Evolutionary conservation across 2,329 filamentous ascomycete genomes (phyloP).

Genomic region (Zymoseptoria tritici): DNA sequence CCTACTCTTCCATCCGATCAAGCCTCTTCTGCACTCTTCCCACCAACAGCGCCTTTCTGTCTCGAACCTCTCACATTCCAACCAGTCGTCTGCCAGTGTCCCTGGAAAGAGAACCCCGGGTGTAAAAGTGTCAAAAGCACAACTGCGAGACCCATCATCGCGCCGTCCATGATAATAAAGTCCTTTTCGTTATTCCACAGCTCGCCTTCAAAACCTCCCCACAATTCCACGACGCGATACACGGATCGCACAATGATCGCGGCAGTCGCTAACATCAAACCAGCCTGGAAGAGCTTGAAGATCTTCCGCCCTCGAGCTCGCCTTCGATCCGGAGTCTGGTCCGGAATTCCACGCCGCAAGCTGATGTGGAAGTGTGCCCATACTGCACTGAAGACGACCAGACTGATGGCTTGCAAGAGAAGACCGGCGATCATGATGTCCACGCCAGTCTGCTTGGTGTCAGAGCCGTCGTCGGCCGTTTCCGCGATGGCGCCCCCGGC

Average conservation of each 20-base stretch:
- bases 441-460: constrained; percentile 40
- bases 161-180: constrained; percentile 48
- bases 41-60: neutral
- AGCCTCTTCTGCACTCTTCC: neutral
- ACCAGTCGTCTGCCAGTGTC: constrained; percentile 20
- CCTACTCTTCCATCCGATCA: neutral
- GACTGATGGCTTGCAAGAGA: constrained; percentile 47
- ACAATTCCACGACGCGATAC: constrained; percentile 60
- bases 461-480: constrained; percentile 10
- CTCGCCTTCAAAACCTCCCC: constrained; percentile 53
- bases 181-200: constrained; percentile 45
- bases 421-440: constrained; percentile 52
- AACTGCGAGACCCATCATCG: constrained; percentile 44
- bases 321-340: neutral
- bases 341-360: neutral
- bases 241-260: constrained; percentile 56
- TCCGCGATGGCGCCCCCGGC: constrained; percentile 52
- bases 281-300: constrained; percentile 14
- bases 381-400: constrained; percentile 40
- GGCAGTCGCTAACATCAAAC: constrained; percentile 49
- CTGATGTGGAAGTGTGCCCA: constrained; percentile 28
- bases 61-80: constrained; percentile 10
- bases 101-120: constrained; percentile 33
- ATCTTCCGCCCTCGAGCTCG: neutral
- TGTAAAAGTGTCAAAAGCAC: constrained; percentile 41